These are phyloP conservation scores for Xanthoparmelia taractica DNA, from an alignment of 495 filamentous ascomycete species.

Conservation along the genomic window DNA sequence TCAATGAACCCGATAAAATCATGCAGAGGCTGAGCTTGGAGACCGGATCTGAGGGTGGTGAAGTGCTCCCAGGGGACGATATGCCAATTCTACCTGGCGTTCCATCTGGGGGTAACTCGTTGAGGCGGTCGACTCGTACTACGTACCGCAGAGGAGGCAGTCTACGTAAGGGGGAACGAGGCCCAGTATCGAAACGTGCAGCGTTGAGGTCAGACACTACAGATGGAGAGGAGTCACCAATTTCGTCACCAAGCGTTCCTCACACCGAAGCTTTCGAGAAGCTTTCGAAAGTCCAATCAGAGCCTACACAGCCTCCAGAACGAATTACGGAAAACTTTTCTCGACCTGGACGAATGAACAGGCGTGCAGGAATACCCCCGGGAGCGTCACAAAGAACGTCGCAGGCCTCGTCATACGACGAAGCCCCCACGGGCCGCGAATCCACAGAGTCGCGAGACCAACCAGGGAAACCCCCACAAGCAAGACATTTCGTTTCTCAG, in stretches of 20 bases:
- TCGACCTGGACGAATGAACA: conserved; percentile 22
- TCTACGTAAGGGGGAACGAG: conserved; percentile 66
- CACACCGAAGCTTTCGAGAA: conserved; percentile 43
- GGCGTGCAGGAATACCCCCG: conserved; percentile 16
- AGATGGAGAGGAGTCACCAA: conserved; percentile 47
- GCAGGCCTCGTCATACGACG: conserved; percentile 20
- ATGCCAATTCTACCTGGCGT: conserved; percentile 74
- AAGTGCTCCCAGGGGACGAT: conserved; percentile 58
- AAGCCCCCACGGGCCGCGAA: conserved; percentile 10
- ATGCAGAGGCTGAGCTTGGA: conserved; percentile 59
- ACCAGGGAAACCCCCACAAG: conserved; percentile 15
- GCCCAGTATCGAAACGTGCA: conserved; percentile 67
- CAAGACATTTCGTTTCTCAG: conserved; percentile 27
- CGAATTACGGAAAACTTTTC: conserved; percentile 26
- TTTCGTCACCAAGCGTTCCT: conserved; percentile 35
- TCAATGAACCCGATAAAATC: conserved; percentile 68
- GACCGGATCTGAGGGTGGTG: conserved; percentile 31
- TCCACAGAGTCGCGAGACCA: conserved; percentile 14
- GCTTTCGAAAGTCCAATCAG: conserved; percentile 66
- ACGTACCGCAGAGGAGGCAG: conserved; percentile 89
- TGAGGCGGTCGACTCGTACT: conserved; percentile 84
- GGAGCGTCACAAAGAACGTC: conserved; percentile 12
- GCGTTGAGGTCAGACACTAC: conserved; percentile 49
- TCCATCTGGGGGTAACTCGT: conserved; percentile 54
- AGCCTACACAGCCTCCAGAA: conserved; percentile 48